phyloP scores from a whole-genome alignment of 495 filamentous ascomycete species.

The Neohortaea acidophila region DNA sequence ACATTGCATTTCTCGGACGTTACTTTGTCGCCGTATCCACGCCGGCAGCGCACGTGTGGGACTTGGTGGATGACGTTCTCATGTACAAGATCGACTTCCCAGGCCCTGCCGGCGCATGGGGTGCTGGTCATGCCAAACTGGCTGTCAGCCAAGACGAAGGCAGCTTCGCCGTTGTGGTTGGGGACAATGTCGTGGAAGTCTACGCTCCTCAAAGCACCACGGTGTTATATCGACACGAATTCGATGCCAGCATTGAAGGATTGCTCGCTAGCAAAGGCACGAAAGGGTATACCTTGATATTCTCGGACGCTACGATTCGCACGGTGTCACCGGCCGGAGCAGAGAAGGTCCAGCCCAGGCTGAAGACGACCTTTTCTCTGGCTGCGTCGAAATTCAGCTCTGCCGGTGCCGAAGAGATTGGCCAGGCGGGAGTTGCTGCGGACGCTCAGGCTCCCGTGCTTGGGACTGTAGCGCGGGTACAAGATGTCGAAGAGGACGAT shows the following conservation, averaged over 20 bases:
- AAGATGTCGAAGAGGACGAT: conserved; percentile 26
- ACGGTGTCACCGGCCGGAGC: conserved; percentile 20
- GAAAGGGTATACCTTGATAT: conserved; percentile 30
- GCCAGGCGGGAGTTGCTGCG: conserved; percentile 9
- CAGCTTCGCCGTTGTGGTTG: conserved; percentile 14
- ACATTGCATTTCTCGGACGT: conserved; percentile 42
- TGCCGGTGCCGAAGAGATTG: background rate
- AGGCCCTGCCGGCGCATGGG: background rate
- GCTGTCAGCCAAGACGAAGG: conserved; percentile 40
- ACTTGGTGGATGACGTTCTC: conserved; percentile 46
- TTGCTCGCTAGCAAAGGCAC: conserved; percentile 33
- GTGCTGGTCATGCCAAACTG: conserved; percentile 27
- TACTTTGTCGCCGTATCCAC: conserved; percentile 40
- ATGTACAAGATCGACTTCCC: conserved; percentile 28
- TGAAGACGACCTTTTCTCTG: background rate
- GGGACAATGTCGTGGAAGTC: conserved; percentile 6
- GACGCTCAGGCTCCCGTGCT: background rate
- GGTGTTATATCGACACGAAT: conserved; percentile 27
- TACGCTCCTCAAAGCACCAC: conserved; percentile 25
- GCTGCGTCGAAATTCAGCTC: background rate
- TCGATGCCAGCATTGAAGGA: conserved; percentile 38
- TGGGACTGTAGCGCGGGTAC: too few relatives aligned
- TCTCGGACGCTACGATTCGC: conserved; percentile 37
- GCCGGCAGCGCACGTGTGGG: conserved; percentile 35
- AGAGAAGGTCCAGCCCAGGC: background rate